Evolutionary conservation across 345 rosid species (phyloP), one percentile per base, ranked within the genome.

Genomic region (Isatis tinctoria): DNA sequence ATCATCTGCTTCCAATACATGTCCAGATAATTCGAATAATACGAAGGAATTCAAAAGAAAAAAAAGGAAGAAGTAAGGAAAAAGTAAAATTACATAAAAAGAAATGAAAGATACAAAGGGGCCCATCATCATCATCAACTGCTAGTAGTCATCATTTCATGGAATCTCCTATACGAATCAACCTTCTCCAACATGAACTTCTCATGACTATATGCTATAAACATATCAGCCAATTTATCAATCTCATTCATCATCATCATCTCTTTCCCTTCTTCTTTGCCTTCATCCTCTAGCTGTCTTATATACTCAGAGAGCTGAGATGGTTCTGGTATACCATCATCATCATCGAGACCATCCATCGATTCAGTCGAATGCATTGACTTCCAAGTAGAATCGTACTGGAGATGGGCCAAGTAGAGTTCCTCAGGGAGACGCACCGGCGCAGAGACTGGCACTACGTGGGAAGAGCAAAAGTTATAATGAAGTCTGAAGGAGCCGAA

Each of bases 91-190:
- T n/a, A 39, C 67, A 77, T 69, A 9, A 70, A 77, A 63, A 64
- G 61, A 70, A 57, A 14, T 45, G 60, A 77, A 76, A 76, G 65
- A 45, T 22, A 22, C 61, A 48, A 37, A 57, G 16, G 45, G 45
- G 16, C 6, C 27, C 67, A 48, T 68, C 47, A 40, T 61, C 41
- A 35, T 65, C 56, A 24, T 85, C 85, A 87, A 66, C 83, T 60
- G 82, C 92, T 85, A 85, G 88, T 86, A 3, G 88, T 88, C 62
- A 92, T 79, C 94, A 81, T 88, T 35, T 88, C 94, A 39, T 92
- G 93, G 60, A 84, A 95, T 83, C 92, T 92, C 85, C 99, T 90
- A 64, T 87, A 83, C 1, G 99, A 95, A 79, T 95, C 99, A 68
- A 87, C 91, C 83, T 95, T 95, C 97, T 92, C 99, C 85, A 92